These are phyloP conservation scores for Paraphoma sp. DNA, from an alignment of 2,329 filamentous ascomycete species.

Conservation along the genomic window DNA sequence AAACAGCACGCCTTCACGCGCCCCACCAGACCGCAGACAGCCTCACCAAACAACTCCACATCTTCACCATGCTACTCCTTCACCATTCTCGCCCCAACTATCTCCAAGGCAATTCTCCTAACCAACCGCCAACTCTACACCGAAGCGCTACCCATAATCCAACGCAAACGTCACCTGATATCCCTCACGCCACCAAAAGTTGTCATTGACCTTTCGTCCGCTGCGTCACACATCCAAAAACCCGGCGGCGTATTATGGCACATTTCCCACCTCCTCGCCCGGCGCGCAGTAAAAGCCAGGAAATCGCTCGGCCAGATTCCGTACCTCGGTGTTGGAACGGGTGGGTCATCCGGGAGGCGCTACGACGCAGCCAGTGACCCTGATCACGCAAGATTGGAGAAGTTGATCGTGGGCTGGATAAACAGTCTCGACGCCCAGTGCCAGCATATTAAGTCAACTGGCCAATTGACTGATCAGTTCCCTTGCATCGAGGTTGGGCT, in stretches of 20 bases:
- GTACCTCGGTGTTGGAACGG: conserved; percentile 1
- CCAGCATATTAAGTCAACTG: not conserved
- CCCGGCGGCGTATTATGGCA: conserved; percentile 1
- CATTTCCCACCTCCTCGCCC: conserved; percentile 1
- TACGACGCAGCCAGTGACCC: not conserved
- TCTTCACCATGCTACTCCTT: not conserved
- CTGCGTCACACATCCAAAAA: not conserved
- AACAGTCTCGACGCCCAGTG: not conserved
- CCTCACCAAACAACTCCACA: not conserved
- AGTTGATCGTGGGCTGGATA: not conserved
- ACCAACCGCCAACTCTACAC: not conserved
- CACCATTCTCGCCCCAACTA: not conserved
- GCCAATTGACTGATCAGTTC: not conserved
- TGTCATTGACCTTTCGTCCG: not conserved
- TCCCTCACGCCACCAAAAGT: not conserved
- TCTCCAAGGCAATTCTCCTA: not conserved
- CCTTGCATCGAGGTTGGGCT: not conserved
- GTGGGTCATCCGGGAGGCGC: not conserved
- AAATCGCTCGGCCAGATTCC: not conserved
- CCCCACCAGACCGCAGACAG: not conserved
- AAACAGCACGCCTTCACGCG: not conserved
- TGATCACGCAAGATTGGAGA: not conserved
- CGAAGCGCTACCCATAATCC: not conserved
- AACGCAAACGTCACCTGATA: not conserved
- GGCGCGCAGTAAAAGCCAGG: not conserved